Evolutionary conservation across 2,329 filamentous ascomycete genomes (phyloP).

Genomic region (Fusarium sulawesiense): DNA sequence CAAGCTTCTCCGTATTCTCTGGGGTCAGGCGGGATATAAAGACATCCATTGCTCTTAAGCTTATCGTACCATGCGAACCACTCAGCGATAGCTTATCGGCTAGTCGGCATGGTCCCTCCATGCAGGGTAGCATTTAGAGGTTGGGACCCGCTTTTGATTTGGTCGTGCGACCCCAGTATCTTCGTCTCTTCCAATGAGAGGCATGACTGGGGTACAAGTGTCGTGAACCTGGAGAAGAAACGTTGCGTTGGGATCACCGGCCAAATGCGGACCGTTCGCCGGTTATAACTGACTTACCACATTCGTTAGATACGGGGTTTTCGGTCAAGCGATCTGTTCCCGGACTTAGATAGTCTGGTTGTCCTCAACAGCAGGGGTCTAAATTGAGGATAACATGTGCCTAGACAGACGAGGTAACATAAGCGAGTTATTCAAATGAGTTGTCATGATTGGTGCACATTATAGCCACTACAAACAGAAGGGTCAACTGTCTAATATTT

Average conservation of each 20-base stretch:
- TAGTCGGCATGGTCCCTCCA: background rate
- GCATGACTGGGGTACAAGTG: background rate
- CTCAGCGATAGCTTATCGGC: background rate
- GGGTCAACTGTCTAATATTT: no score
- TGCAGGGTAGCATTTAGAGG: background rate
- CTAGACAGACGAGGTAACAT: accelerated
- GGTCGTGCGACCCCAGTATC: background rate
- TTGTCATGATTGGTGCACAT: no score
- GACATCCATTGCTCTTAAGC: background rate
- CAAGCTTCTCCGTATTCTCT: background rate
- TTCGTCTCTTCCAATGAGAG: background rate
- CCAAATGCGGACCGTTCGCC: background rate
- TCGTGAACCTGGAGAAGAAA: background rate
- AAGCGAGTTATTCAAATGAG: background rate
- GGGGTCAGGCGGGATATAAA: background rate
- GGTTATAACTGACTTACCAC: accelerated
- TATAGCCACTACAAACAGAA: no score
- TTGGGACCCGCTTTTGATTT: background rate
- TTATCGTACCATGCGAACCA: background rate
- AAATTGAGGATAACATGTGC: no score
- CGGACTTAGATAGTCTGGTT: background rate
- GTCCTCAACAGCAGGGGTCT: no score
- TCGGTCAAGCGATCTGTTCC: background rate
- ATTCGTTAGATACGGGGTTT: background rate
- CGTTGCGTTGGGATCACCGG: background rate